Percentiles rank a stretch among this genome's conserved stretches.
These are phyloP conservation scores for Blattamonas nauphoetae DNA, from an alignment of 78 protist species.

Conservation along the genomic window DNA sequence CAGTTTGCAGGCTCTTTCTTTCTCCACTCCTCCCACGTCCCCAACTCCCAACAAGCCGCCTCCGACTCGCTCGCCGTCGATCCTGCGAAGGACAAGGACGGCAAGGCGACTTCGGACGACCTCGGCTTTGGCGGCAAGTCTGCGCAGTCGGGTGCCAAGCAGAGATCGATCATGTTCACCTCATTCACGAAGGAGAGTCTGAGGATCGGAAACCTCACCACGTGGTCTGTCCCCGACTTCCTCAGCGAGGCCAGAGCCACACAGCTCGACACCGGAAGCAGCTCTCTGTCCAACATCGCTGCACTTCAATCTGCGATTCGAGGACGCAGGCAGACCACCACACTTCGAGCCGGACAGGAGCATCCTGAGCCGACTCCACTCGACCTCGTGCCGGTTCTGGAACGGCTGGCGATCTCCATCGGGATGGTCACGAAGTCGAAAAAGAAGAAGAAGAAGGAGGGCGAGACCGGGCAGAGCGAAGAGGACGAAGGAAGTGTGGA, in stretches of 20 bases:
- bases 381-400: background rate
- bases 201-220: background rate
- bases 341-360: no score
- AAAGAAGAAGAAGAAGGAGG: no score
- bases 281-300: no score
- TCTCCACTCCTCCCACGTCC: background rate
- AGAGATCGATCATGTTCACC: background rate
- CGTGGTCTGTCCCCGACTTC: background rate
- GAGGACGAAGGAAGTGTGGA: no score
- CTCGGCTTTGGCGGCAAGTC: background rate
- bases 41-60: background rate
- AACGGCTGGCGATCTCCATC: background rate
- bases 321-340: no score
- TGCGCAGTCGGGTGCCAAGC: background rate
- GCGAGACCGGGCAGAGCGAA: no score
- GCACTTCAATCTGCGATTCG: no score
- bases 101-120: no score
- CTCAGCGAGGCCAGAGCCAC: background rate
- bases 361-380: background rate
- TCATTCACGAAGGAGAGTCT: background rate
- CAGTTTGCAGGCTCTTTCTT: no score
- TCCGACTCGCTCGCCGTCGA: no score
- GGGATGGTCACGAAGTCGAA: background rate
- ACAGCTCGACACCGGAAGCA: no score
- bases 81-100: no score